Percentiles rank a stretch among this genome's conserved stretches.
Conservation (phyloP, 441 rosid species). For the Bruguiera hainesii region DNA sequence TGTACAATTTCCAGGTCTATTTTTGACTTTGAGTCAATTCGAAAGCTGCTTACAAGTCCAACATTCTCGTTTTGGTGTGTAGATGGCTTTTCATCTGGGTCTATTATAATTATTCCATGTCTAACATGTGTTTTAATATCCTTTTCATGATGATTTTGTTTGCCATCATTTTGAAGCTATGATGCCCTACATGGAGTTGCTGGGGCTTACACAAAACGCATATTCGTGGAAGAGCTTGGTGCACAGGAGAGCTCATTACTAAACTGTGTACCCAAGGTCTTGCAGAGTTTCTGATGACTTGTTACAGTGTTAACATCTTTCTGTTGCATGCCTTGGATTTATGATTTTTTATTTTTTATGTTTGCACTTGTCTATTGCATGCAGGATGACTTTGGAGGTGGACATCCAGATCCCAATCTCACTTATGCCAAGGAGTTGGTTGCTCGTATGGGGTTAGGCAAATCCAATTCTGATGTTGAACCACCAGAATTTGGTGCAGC, state of each 20-base stretch:
- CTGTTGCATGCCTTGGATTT: neutral
- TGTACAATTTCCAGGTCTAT: slow-evolving; percentile 58
- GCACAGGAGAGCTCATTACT: slow-evolving; percentile 76
- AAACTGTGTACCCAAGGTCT: slow-evolving; percentile 90
- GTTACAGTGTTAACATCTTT: neutral
- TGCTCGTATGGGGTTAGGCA: slow-evolving; percentile 88
- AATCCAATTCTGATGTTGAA: slow-evolving; percentile 52
- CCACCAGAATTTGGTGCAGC: slow-evolving; percentile 99
- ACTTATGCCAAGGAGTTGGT: slow-evolving; percentile 98
- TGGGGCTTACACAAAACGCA: slow-evolving; percentile 87
- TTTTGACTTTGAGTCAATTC: slow-evolving; percentile 77
- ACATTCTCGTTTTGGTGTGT: slow-evolving; percentile 86
- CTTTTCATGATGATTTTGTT: neutral
- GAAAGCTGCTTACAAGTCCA: slow-evolving; percentile 77
- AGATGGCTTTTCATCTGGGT: slow-evolving; percentile 18
- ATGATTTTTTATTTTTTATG: slow-evolving; percentile 1
- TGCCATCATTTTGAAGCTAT: slow-evolving; percentile 50
- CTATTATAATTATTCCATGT: slow-evolving; percentile 10
- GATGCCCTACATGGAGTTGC: slow-evolving; percentile 97
- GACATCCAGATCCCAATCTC: slow-evolving; percentile 98
- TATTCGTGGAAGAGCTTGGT: slow-evolving; percentile 96
- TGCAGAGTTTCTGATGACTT: slow-evolving; percentile 15
- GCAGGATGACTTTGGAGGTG: slow-evolving; percentile 99
- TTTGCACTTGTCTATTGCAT: slow-evolving; percentile 14
- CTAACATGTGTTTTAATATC: neutral